Base-by-base conservation (phyloP, 306 rosid species). In the Acacia confusa region DNA sequence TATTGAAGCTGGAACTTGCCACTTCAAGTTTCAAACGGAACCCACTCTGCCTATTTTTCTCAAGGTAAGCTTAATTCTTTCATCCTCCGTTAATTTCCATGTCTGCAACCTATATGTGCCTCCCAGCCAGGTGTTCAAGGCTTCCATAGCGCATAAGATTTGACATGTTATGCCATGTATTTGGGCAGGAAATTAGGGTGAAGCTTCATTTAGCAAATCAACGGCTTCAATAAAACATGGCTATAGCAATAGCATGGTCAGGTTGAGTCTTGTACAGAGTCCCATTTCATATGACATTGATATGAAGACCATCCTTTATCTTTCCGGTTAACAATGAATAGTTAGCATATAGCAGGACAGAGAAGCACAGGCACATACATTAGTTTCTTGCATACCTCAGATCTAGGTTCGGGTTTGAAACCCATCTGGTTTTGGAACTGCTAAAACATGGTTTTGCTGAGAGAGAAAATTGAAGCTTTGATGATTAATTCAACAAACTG, bases 241-340 rank as follows among this genome's bases (percentile, higher is more conserved):
- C 89, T 89, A 27, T 61, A 89, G 85, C 91, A 88, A 86, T 88
- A 84, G 88, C 92, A 85, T 88, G 87, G 82, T 81, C 97, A 94
- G 94, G 97, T 92, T 91, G 88, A 91, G 97, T 92, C 93, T 92
- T 91, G 98, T 88, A 91, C 96, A 22, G 28, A n/a, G 64, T 82
- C 87, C 92, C 88, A 87, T 86, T 87, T 83, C 85, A 79, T 82
- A 81, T 85, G 92, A 81, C 72, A 76, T 82, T 81, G 78, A 57
- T 88, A 93, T 92, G 89, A 92, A 92, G 97, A 91, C 93, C 86
- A 76, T 78, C 91, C 84, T 80, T 87, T 7, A 36, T 36, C 80
- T 84, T 88, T 89, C 90, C 88, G 68, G 77, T 76, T 78, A 83
- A 61, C 80, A 36, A 58, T 0, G 50, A 68, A 32, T 71, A 79